phyloP scores from a whole-genome alignment of 495 filamentous ascomycete species.

The Aspergillus bridgeri region DNA sequence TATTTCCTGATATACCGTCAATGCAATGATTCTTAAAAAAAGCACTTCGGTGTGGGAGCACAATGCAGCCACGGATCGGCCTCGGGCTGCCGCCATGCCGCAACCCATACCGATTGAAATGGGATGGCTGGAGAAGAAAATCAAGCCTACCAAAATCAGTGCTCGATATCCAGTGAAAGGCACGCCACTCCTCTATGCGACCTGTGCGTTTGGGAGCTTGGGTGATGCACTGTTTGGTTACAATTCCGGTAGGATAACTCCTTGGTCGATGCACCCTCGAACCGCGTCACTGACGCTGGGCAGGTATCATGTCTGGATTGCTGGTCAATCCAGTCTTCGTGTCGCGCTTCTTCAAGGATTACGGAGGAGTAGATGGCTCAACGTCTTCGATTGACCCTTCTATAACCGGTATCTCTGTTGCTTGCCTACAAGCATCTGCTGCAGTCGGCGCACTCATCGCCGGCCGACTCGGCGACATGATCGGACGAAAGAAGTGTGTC shows the following conservation, averaged over 20 bases:
- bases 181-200: conserved; percentile 21
- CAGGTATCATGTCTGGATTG: conserved; percentile 31
- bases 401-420: conserved; percentile 32
- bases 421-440: conserved; percentile 29
- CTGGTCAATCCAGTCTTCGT: conserved; percentile 29
- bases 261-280: no score
- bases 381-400: conserved; percentile 23
- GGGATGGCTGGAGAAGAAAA: conserved; percentile 25
- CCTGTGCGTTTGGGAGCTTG: conserved; percentile 30
- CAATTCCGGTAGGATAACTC: conserved; percentile 26
- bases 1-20: no score
- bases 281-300: conserved; percentile 9
- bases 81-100: no score
- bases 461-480: conserved; percentile 28
- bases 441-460: conserved; percentile 27
- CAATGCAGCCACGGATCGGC: conserved; percentile 16
- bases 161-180: conserved; percentile 28
- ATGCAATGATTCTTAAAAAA: no score
- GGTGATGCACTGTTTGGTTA: conserved; percentile 30
- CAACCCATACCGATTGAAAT: no score
- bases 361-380: conserved; percentile 24
- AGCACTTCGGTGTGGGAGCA: conserved; percentile 15
- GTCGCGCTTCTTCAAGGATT: conserved; percentile 27
- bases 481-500: conserved; percentile 32
- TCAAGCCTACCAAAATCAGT: conserved; percentile 25